Base-by-base conservation (phyloP, 1,139 yeast genomes). In the Pichia inconspicua region DNA sequence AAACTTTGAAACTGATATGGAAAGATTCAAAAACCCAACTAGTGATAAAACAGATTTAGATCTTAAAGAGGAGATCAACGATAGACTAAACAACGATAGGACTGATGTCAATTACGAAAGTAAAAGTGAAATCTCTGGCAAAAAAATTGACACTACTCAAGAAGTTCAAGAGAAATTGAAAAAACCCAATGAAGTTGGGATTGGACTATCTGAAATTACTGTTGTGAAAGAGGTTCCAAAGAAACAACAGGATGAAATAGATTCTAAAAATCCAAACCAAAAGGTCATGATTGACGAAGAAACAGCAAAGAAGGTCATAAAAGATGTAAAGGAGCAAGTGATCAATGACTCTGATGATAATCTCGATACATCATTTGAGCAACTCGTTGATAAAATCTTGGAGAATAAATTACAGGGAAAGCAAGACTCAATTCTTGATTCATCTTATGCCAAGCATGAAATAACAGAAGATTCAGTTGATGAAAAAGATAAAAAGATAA, bases 401-500 rank as follows among this genome's bases (percentile, higher is more conserved):
- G 37, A 15, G 15, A 25, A 34, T 14, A 34, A 34, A 34, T 34
- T 34, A 11, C 37, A 34, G 15, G 10, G 22, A 4, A 34, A 34
- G 10, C 37, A 34, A 15, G 40, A 37, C n/a, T 37, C 40, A 2
- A 32, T 39, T 1, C 42, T 34, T 4, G 36, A 46, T 22, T 46
- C 49, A 10, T 42, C 41, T 27, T 46, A 46, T 30, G 49, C 42
- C 3, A 27, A 25, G 5, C 36, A 43, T 25, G 46, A 40, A 31
- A 17, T 37, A 9, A 12, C 17, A 10, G 27, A 30, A 25, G 25
- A n/a, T 6, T 10, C 27, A 3, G 40, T 42, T 9, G 45, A 40
- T 7, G 28, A 41, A 4, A 39, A 43, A 25, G 28, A 41, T 12
- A 39, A 43, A 31, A 42, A 46, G 12, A 39, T 34, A 4, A 19